Evolutionary conservation across 176 grass and related monocot genomes (phyloP), one percentile per base, ranked within the genome.

Genomic region (Saccharum officinarum): DNA sequence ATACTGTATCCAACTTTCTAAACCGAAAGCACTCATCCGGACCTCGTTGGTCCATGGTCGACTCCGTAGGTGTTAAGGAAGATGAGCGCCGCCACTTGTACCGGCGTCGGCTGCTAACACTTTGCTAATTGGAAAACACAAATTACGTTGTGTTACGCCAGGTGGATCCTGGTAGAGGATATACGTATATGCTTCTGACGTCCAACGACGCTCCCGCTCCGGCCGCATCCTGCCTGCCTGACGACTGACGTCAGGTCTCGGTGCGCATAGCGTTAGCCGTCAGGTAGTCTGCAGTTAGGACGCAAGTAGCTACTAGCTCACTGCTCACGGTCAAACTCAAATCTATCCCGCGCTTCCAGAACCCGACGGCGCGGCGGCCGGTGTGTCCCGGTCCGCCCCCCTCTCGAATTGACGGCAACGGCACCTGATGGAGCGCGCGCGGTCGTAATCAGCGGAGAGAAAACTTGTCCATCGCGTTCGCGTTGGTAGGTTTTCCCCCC

Each of bases 181-280:
- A 3, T 28, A 28, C 28, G 28, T 34, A 34, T 34, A 37, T 37
- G 36, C 36, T 37, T 37, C 36, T 37, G 36, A 37, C 36, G 36
- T 33, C 33, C 33, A 33, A 33, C 33, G 33, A 33, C 33, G 33
- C 33, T 33, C 36, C 5, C 28, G 28, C 28, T 28, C 28, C 36
- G 5, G 36, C 36, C 36, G 5, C 36, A 39, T 47, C 45, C 45
- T 15, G 13, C 0, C 45, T 14, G 45, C 1, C 45, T 50, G 57
- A 80, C 59, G 25, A 0, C 45, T 50, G 57, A 80, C 59, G 25
- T 81, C 85, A 81, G 28, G 41, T 8, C 65, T 49, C 7, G 18
- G 78, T 67, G 49, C 25, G 85, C 85, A 67, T 75, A 75, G 47
- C 47, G 64, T 82, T 30, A 9, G 49, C 45, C 73, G 49, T 49